Base-by-base conservation (phyloP, 1,139 yeast species). In the Lodderomyces jiufengensis region DNA sequence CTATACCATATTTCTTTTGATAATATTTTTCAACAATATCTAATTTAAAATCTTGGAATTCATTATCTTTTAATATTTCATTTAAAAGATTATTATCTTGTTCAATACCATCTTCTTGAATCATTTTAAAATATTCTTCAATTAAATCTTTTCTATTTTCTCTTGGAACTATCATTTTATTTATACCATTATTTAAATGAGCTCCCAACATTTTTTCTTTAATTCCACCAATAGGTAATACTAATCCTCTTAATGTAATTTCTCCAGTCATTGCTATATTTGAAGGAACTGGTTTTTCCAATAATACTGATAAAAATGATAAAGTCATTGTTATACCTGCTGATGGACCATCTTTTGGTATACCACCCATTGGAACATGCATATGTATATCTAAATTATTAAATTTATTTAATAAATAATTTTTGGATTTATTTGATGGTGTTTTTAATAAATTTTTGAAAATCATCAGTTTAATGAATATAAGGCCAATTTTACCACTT, bases 261-360 rank as follows among this genome's bases (percentile, higher is more conserved):
- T 88, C 97, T 4, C 97, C 97, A 0, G 97, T 88, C 95, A 88
- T 85, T 39, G 97, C 96, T 40, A 86, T 63, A 38, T 75, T 70
- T 10, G 74, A 59, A 5, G 84, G 80, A 9, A 87, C 84, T 0
- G 88, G 81, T 42, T 70, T 73, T 42, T 80, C 74, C 37, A 86
- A 58, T 3, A 88, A 71, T 40, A 85, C 65, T 0, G 95, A 86
- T 31, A 88, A 62, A 38, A 88, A 66, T 54, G 88, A 84, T 34
- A 87, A 61, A 0, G 96, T 84, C 79, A 88, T 86, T 3, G 97
- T 86, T 29, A 86, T 78, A 27, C 97, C 97, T 0, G 97, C 97
- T 27, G 90, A 80, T 2, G 97, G 97, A 0, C 97, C 97, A 55
- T 88, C 97, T 59, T 88, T 88, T 24, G 84, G 80, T 29, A 87